phyloP scores from a whole-genome alignment of 1,284 basidiomycete species.

The Volvariella surrecta region DNA sequence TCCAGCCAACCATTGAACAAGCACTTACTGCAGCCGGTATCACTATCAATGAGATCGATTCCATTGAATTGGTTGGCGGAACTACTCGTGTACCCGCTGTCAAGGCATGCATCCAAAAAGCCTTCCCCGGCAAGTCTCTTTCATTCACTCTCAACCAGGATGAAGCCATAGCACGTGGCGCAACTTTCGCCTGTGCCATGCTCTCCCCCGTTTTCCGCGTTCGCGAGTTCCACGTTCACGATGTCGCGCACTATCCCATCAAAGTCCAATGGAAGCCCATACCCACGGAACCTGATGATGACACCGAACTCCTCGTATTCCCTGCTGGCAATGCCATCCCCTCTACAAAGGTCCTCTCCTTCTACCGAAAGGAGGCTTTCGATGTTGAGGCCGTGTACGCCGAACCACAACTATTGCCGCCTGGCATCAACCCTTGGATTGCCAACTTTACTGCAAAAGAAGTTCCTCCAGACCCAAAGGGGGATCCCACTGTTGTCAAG shows the following conservation, averaged over 20 bases:
- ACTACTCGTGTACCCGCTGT: slow-evolving; percentile 95
- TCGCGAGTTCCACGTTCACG: slow-evolving; percentile 82
- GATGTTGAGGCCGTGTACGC: slow-evolving; percentile 80
- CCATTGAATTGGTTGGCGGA: slow-evolving; percentile 88
- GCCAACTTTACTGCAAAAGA: slow-evolving; percentile 74
- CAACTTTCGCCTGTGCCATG: slow-evolving; percentile 91
- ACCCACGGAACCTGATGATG: slow-evolving; percentile 74
- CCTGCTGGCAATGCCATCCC: slow-evolving; percentile 76
- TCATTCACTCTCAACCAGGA: slow-evolving; percentile 92
- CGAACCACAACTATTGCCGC: slow-evolving; percentile 62
- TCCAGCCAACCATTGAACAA: slow-evolving; percentile 86
- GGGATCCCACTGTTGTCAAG: slow-evolving; percentile 76
- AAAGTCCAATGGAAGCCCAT: slow-evolving; percentile 79
- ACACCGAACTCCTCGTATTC: slow-evolving; percentile 85
- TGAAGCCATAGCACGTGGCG: slow-evolving; percentile 88
- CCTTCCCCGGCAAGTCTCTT: slow-evolving; percentile 73
- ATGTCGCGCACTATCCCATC: slow-evolving; percentile 81
- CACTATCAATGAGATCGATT: slow-evolving; percentile 88
- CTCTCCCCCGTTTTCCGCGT: slow-evolving; percentile 95
- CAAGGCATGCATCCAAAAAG: slow-evolving; percentile 84
- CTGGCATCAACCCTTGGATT: slow-evolving; percentile 77
- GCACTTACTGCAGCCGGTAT: slow-evolving; percentile 89
- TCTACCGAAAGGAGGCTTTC: slow-evolving; percentile 83
- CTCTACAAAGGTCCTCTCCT: slow-evolving; percentile 91
- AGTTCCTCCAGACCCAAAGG: slow-evolving; percentile 58